Evolutionary conservation across 2,329 filamentous ascomycete genomes (phyloP).

Genomic region (Pseudopyrenochaeta lycopersici): DNA sequence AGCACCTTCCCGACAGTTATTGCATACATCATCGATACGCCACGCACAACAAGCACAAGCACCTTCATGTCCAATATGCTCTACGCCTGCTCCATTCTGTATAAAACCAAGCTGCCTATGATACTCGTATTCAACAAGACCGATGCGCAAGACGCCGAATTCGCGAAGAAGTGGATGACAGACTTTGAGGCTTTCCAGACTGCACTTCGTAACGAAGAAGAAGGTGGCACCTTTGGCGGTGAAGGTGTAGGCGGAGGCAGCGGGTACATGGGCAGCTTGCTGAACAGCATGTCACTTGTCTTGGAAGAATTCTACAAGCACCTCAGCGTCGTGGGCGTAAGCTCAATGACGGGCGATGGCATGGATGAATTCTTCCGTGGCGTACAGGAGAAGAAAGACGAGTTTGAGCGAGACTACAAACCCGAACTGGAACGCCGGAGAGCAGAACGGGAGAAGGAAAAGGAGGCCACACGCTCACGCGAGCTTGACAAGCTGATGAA

Average conservation of each 20-base stretch:
- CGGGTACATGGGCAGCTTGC: slow-evolving; percentile 93
- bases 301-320: slow-evolving; percentile 98
- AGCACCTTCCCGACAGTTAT: slow-evolving; percentile 96
- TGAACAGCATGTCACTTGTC: slow-evolving; percentile 98
- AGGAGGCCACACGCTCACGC: slow-evolving; percentile 75
- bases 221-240: slow-evolving; percentile 77
- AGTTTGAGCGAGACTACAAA: slow-evolving; percentile 90
- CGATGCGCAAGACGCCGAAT: slow-evolving; percentile 88
- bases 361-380: slow-evolving; percentile 94
- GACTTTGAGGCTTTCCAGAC: slow-evolving; percentile 96
- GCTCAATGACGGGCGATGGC: slow-evolving; percentile 89
- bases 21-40: slow-evolving; percentile 97
- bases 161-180: slow-evolving; percentile 99
- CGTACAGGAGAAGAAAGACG: slow-evolving; percentile 83
- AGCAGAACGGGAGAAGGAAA: slow-evolving; percentile 77
- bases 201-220: slow-evolving; percentile 82
- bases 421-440: slow-evolving; percentile 86
- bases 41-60: slow-evolving; percentile 87
- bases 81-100: slow-evolving; percentile 97
- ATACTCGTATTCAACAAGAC: slow-evolving; percentile 99
- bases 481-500: slow-evolving; percentile 95
- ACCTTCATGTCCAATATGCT: slow-evolving; percentile 99
- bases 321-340: slow-evolving; percentile 90
- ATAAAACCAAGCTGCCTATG: slow-evolving; percentile 99
- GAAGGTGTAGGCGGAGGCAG: slow-evolving; percentile 76